phyloP scores from a whole-genome alignment of 306 rosid species.

The Acacia confusa region DNA sequence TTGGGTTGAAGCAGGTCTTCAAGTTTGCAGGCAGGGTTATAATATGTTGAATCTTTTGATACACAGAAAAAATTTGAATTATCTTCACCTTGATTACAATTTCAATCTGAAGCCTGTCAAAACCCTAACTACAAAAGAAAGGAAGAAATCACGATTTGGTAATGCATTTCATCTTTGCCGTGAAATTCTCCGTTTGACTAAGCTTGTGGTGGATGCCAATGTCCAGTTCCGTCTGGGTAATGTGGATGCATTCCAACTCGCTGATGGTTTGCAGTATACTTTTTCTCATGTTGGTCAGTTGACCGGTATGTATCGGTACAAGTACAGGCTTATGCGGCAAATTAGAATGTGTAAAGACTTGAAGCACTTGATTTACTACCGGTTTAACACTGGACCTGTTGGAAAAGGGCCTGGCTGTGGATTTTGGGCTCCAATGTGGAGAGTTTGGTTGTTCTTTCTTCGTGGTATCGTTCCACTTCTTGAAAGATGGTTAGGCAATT shows the following conservation, averaged over 20 bases:
- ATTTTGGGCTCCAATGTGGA: slow-evolving; percentile 99
- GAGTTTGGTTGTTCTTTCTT: slow-evolving; percentile 97
- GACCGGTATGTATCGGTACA: slow-evolving; percentile 99
- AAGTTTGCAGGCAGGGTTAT: slow-evolving; percentile 98
- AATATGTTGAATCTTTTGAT: slow-evolving; percentile 96
- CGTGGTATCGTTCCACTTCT: slow-evolving; percentile 98
- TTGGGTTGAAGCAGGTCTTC: slow-evolving; percentile 99
- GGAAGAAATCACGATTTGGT: slow-evolving; percentile 96
- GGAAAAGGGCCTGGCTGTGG: slow-evolving; percentile 99
- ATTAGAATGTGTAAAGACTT: slow-evolving; percentile 98
- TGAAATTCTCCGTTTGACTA: slow-evolving; percentile 93
- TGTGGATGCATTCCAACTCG: slow-evolving; percentile 97
- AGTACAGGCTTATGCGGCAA: slow-evolving; percentile 97
- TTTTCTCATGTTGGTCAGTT: slow-evolving; percentile 98
- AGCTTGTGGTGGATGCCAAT: slow-evolving; percentile 98
- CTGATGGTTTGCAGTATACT: slow-evolving; percentile 96
- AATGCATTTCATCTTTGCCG: slow-evolving; percentile 99
- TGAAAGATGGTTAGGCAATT: slow-evolving; percentile 96
- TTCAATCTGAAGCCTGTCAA: slow-evolving; percentile 97
- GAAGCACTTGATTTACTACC: slow-evolving; percentile 95
- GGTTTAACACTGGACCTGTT: slow-evolving; percentile 98
- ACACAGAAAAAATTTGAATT: slow-evolving; percentile 95
- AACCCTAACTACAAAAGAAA: slow-evolving; percentile 91
- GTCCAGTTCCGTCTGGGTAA: slow-evolving; percentile 97
- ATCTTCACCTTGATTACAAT: slow-evolving; percentile 97